phyloP scores from a whole-genome alignment of 768 basidiomycete species.

The Tulasnella sp. region DNA sequence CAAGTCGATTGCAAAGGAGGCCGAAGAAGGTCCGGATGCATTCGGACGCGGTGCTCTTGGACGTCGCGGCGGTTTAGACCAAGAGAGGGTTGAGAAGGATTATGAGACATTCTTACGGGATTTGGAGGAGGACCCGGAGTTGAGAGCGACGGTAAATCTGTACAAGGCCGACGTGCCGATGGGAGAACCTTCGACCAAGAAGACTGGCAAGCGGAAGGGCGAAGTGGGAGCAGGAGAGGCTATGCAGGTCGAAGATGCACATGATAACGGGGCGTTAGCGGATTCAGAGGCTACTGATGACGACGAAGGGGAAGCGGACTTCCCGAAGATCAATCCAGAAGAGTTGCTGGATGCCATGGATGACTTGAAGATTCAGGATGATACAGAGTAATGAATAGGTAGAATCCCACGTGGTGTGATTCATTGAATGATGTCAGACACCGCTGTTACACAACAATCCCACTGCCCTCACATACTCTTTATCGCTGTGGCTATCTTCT shows the following conservation, averaged over 20 bases:
- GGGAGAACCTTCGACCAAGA: slow-evolving; percentile 27
- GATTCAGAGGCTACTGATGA: slow-evolving; percentile 29
- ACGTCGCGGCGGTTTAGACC: slow-evolving; percentile 78
- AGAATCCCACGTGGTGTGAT: neutral
- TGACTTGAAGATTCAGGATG: slow-evolving; percentile 66
- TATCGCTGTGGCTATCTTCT: neutral
- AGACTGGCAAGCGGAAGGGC: slow-evolving; percentile 33
- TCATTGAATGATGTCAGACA: neutral
- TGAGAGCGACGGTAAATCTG: slow-evolving; percentile 76
- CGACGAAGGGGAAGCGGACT: slow-evolving; percentile 66
- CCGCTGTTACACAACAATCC: too few relatives aligned
- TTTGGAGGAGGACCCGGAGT: slow-evolving; percentile 87
- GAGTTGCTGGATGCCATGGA: slow-evolving; percentile 89
- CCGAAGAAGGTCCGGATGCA: slow-evolving; percentile 41
- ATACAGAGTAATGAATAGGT: slow-evolving; percentile 19
- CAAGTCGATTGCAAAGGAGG: slow-evolving; percentile 86
- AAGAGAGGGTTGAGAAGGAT: slow-evolving; percentile 89
- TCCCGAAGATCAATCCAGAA: slow-evolving; percentile 76
- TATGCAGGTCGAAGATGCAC: slow-evolving; percentile 54
- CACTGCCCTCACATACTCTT: too few relatives aligned
- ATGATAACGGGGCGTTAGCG: slow-evolving; percentile 23
- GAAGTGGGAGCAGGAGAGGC: slow-evolving; percentile 38
- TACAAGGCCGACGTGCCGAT: slow-evolving; percentile 58
- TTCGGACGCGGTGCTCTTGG: slow-evolving; percentile 76
- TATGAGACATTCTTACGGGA: slow-evolving; percentile 94